Percentiles rank a stretch among this genome's conserved stretches.
Conservation (phyloP, 148 eudicot species). For the Limonium bicolor region DNA sequence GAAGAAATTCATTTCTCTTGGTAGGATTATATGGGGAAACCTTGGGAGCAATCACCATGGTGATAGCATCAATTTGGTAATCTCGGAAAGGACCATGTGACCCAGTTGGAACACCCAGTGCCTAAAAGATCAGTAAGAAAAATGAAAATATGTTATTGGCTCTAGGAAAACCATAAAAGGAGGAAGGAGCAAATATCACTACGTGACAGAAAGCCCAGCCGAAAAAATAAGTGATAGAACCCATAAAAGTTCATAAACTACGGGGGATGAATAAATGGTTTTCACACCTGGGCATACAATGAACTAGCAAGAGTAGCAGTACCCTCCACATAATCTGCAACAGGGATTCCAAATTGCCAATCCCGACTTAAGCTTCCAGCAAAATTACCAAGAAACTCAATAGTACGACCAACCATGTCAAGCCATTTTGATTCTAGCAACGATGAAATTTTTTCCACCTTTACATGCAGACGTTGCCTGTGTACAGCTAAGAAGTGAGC, state of each 20-base stretch:
- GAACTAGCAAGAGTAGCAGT: slow-evolving; percentile 93
- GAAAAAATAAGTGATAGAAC: too few species aligned
- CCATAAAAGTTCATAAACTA: too few species aligned
- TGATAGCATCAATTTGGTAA: slow-evolving; percentile 95
- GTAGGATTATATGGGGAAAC: slow-evolving; percentile 23
- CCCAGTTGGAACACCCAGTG: slow-evolving; percentile 92
- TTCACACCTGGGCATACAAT: slow-evolving; percentile 68
- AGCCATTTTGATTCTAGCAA: slow-evolving; percentile 54
- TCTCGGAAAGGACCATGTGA: slow-evolving; percentile 95
- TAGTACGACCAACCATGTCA: slow-evolving; percentile 29
- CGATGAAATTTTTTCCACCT: slow-evolving; percentile 55
- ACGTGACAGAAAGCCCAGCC: too few species aligned
- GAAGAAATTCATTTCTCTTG: slow-evolving; percentile 43
- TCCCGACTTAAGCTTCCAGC: slow-evolving; percentile 62
- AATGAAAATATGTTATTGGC: background rate
- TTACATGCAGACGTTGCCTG: slow-evolving; percentile 62
- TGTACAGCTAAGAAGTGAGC: slow-evolving; percentile 89
- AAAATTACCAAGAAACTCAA: slow-evolving; percentile 49
- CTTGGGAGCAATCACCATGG: slow-evolving; percentile 58
- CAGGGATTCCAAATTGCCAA: slow-evolving; percentile 78
- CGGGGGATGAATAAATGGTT: too few species aligned
- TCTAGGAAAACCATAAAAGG: background rate
- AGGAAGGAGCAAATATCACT: background rate
- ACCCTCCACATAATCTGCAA: slow-evolving; percentile 71
- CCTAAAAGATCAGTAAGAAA: slow-evolving; percentile 21